Base-by-base conservation (phyloP, 192 early-diverging fungal species). In the Dissophora globulifera region DNA sequence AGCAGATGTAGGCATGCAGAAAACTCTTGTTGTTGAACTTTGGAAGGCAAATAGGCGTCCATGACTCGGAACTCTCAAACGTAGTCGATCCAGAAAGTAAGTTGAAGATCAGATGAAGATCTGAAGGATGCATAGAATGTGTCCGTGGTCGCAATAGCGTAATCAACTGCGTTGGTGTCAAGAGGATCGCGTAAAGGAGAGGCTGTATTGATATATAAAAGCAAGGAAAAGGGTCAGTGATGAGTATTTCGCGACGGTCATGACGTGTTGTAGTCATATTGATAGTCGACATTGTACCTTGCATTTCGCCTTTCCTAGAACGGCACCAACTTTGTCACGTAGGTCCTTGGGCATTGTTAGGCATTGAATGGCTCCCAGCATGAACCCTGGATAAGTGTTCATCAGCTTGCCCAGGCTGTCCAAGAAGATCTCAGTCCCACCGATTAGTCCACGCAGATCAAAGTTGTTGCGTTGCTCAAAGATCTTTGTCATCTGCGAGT, bases 11-110 rank as follows among this genome's bases (percentile, higher is more conserved):
- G 1, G 90, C 91, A 61, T 97, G 90, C 30, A 98, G 69, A 78
- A 96, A 98, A 16, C 91, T 93, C 59, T 90, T 83, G 58, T 86
- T 85, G 79, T 97, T 93, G 82, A 96, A 93, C 58, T 86, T 87
- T 32, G 97, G 95, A n/a, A 97, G 85, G 63, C 97, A 98, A 19
- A 98, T 83, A 20, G 97, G 97, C 1, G 90, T 94, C 95, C 97
- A 98, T 25, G 90, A 89, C 80, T 98, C 97, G 42, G 86, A 92
- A 2, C 89, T 84, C 16, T 84, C 71, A 79, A 96, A 97, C 7
- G 87, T 85, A 1, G 85, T 82, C 8, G 91, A 92, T 2, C 94
- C 87, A 7, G 81, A 84, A 3, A 94, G 82, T 83, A 95, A 89
- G 45, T 92, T 96, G 38, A 94, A 90, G 10, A 97, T 69, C 20